phyloP scores from a whole-genome alignment of 2,329 filamentous ascomycete genomes.

The Colletotrichum plurivorum region DNA sequence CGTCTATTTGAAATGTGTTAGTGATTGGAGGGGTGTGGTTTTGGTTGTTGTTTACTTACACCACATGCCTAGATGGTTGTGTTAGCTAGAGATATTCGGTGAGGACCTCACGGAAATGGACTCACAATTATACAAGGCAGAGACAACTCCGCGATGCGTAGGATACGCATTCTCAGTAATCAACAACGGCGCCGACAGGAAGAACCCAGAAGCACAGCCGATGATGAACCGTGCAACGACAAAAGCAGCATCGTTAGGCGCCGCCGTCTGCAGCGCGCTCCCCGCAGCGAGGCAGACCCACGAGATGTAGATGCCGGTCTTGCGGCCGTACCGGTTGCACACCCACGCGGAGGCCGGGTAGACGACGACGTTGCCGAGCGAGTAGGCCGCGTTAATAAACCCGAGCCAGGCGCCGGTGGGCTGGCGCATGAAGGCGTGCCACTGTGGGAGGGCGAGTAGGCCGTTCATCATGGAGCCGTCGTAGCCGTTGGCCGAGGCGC shows the following conservation, averaged over 20 bases:
- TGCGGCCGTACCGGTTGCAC: slow-evolving; percentile 33
- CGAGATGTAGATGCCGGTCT: slow-evolving; percentile 24
- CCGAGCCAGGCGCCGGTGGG: slow-evolving; percentile 53
- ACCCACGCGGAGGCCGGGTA: slow-evolving; percentile 54
- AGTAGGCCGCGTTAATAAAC: slow-evolving; percentile 56
- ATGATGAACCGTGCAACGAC: slow-evolving; percentile 51
- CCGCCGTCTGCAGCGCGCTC: slow-evolving; percentile 45
- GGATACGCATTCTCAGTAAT: slow-evolving; percentile 53
- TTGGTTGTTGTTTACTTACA: slow-evolving; percentile 5
- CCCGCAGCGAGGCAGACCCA: slow-evolving; percentile 8
- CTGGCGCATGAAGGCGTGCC: slow-evolving; percentile 57
- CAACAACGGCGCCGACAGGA: slow-evolving; percentile 48
- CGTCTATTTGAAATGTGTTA: slow-evolving; percentile 39
- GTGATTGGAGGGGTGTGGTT: background rate
- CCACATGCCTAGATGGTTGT: slow-evolving; percentile 48
- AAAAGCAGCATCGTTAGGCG: slow-evolving; percentile 46
- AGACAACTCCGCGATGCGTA: slow-evolving; percentile 43
- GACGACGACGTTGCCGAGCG: slow-evolving; percentile 51
- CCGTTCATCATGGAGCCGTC: slow-evolving; percentile 62
- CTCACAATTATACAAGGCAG: slow-evolving; percentile 20
- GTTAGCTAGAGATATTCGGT: background rate
- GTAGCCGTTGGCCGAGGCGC: slow-evolving; percentile 53
- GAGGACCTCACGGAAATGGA: background rate
- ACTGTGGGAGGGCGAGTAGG: slow-evolving; percentile 57
- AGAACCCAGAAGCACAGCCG: slow-evolving; percentile 48